Percentiles rank a stretch among this genome's conserved stretches.
phyloP scores from a whole-genome alignment of 768 basidiomycete species.

The Termitomyces sp. region DNA sequence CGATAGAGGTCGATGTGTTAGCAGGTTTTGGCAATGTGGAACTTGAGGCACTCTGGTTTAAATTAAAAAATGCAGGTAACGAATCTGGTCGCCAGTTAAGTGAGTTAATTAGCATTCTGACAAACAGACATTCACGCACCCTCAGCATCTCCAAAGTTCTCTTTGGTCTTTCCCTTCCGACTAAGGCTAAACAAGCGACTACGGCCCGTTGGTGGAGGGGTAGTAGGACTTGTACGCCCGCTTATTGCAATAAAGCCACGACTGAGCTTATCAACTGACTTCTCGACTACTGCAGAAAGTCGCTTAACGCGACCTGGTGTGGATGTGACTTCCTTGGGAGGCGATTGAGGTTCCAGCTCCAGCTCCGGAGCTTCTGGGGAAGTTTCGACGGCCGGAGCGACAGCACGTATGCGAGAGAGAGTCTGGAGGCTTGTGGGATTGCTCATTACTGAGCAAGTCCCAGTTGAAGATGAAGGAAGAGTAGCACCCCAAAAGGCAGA shows the following conservation, averaged over 20 bases:
- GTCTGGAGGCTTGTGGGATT: constrained; percentile 18
- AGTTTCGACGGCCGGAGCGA: constrained; percentile 24
- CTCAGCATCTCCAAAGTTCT: constrained; percentile 28
- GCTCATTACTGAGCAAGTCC: constrained; percentile 17
- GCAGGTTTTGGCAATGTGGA: constrained; percentile 20
- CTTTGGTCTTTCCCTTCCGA: constrained; percentile 44
- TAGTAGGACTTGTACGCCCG: constrained; percentile 20
- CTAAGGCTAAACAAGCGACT: constrained; percentile 53
- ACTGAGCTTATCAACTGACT: constrained; percentile 54
- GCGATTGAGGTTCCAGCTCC: constrained; percentile 19
- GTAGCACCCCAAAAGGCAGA: not conserved
- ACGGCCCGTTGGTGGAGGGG: constrained; percentile 29
- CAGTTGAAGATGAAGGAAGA: constrained; percentile 1
- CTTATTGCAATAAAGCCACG: constrained; percentile 44
- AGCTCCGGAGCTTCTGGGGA: constrained; percentile 26
- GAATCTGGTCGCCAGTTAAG: constrained; percentile 14
- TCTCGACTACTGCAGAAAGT: constrained; percentile 41
- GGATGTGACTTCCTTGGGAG: constrained; percentile 20
- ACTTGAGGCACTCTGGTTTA: constrained; percentile 27
- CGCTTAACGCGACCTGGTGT: constrained; percentile 47
- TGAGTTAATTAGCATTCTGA: constrained; percentile 3
- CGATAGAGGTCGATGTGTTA: constrained; percentile 9
- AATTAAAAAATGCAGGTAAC: constrained; percentile 19
- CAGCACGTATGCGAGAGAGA: constrained; percentile 16
- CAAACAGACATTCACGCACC: constrained; percentile 13